Base-by-base conservation (phyloP, 1,139 yeast genomes). In the Suzukiozyma palmioleophila region DNA sequence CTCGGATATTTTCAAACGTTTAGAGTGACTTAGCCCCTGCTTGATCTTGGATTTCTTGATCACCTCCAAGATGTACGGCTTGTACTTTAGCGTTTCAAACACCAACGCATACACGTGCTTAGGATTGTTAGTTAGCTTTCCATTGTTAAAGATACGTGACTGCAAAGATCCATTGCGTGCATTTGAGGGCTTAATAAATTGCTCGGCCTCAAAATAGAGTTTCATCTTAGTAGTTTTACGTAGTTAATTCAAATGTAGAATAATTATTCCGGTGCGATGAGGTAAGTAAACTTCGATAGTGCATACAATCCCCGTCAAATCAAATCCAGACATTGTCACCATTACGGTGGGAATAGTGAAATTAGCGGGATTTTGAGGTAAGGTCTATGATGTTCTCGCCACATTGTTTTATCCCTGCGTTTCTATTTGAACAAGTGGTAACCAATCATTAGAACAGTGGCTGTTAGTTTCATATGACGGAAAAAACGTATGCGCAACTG, bases 81-180 rank as follows among this genome's bases (percentile, higher is more conserved):
- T 79, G 59, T 81, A 86, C 55, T 77, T 81, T 52, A 87, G 64
- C 1, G 96, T 80, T 8, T 95, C 85, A 26, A 80, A 73, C 14
- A 88, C 89, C 32, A 90, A 64, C 0, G 97, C 97, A 64, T 73
- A 88, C 3, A 90, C 64, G 55, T 89, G 97, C 51, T 85, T 85
- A 0, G 96, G 95, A 40, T 71, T 60, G 45, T 57, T 64, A 27
- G 53, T 52, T 27, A 66, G 49, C 38, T 55, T 56, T 40, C 54
- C 53, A 39, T 68, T 78, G 40, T 73, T 77, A 60, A 87, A 84
- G 25, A 88, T 79, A 21, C 90, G 66, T 25, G 76, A 73, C 51
- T 82, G 88, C 34, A 88, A 63, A 11, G 92, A 79, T 3, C 71
- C 71, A 32, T 55, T 42, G 39, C 45, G 36, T 29, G 40, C 36